Evolutionary conservation across 140 eudicot species (phyloP).

Genomic region (Cichorium intybus): DNA sequence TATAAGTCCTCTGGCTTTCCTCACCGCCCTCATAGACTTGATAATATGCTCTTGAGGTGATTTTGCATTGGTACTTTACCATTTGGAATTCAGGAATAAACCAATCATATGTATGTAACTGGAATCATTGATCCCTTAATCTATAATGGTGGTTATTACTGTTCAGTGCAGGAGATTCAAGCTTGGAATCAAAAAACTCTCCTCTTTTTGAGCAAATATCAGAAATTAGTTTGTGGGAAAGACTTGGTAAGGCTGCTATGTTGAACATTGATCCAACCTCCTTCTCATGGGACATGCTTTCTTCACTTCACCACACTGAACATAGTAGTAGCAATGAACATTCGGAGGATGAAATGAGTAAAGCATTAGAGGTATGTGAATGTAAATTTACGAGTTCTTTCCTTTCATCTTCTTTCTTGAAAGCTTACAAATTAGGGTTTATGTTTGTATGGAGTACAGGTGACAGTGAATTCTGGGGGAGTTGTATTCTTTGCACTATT

Average conservation of each 20-base stretch:
- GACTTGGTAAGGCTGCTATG: conserved; percentile 92
- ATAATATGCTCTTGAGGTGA: conserved; percentile 67
- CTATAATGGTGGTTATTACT: conserved; percentile 7
- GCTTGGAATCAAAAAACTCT: conserved; percentile 30
- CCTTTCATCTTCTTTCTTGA: conserved; percentile 3
- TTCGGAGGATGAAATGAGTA: conserved; percentile 87
- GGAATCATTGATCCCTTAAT: conserved; percentile 9
- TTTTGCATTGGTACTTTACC: conserved; percentile 2
- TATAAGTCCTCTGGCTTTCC: conserved; percentile 82
- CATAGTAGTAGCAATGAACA: conserved; percentile 80
- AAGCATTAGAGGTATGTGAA: conserved; percentile 76
- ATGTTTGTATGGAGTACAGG: conserved; percentile 41
- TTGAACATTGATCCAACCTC: conserved; percentile 77
- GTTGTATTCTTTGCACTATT: conserved; percentile 97
- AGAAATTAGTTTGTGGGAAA: conserved; percentile 80
- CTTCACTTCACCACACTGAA: conserved; percentile 96
- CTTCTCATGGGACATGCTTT: conserved; percentile 90
- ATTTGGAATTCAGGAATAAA: not conserved
- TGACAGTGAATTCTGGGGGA: conserved; percentile 97
- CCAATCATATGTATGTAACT: not conserved
- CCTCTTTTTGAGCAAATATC: conserved; percentile 56
- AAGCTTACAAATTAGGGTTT: not conserved
- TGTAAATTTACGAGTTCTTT: conserved; percentile 11
- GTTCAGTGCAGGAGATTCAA: conserved; percentile 71
- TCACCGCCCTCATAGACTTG: conserved; percentile 49